A percentile compares a stretch with the other conserved stretches of the same genome.
These are phyloP conservation scores for Prunella vulgaris DNA, from an alignment of 257 asterid genomes.

Conservation along the genomic window DNA sequence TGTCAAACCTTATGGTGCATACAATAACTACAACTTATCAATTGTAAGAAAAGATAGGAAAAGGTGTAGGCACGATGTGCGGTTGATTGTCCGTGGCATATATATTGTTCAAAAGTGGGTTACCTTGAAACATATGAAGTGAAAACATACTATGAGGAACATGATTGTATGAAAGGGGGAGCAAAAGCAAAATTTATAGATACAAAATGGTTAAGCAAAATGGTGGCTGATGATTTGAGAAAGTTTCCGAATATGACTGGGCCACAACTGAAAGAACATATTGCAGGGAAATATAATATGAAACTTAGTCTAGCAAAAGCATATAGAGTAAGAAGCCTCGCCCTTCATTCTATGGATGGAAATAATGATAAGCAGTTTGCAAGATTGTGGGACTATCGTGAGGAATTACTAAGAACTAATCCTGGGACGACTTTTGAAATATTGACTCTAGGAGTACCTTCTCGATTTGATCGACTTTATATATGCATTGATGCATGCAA, in stretches of 20 bases:
- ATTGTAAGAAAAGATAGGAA: no score
- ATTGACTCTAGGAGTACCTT: not conserved
- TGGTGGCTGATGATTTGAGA: no score
- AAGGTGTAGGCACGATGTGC: no score
- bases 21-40: not conserved
- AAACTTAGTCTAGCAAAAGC: not conserved
- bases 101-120: no score
- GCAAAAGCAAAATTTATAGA: no score
- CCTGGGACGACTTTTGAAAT: not conserved
- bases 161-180: no score
- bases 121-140: no score
- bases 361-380: not conserved
- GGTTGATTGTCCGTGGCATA: no score
- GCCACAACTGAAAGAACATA: not conserved
- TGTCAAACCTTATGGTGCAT: not conserved
- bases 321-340: not conserved
- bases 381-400: not conserved
- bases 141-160: no score
- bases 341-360: not conserved
- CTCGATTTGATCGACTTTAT: no score
- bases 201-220: no score
- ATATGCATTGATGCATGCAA: no score
- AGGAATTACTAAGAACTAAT: not conserved
- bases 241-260: not conserved
- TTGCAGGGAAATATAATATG: not conserved